A percentile compares a stretch with the other conserved stretches of the same genome.
Conservation (phyloP, 495 filamentous ascomycete genomes). For the Aspergillus incahuasiensis region DNA sequence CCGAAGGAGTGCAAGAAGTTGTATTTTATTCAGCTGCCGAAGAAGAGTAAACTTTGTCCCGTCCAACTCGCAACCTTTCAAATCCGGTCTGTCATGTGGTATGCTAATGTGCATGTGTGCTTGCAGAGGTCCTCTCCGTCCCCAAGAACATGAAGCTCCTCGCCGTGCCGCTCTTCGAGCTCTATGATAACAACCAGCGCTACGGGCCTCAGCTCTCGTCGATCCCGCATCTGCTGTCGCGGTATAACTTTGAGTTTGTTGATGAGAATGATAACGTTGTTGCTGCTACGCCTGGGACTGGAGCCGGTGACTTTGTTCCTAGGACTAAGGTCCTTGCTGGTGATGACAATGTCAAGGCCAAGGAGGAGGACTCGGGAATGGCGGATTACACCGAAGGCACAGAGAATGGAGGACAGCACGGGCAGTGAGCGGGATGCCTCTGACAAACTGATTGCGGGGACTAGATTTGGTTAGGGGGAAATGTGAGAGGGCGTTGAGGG, state of each 20-base stretch:
- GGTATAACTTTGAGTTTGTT: slow-evolving; percentile 98
- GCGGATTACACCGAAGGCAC: slow-evolving; percentile 28
- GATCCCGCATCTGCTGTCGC: slow-evolving; percentile 86
- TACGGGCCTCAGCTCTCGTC: slow-evolving; percentile 96
- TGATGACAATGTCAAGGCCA: slow-evolving; percentile 31
- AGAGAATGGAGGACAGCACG: slow-evolving; percentile 17
- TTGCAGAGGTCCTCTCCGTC: slow-evolving; percentile 84
- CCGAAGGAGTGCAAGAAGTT: slow-evolving; percentile 99
- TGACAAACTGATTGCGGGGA: no score
- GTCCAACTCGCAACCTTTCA: no score
- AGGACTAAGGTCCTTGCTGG: slow-evolving; percentile 75
- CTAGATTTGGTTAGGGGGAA: no score
- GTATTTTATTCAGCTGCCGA: slow-evolving; percentile 90
- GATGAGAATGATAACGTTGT: slow-evolving; percentile 88
- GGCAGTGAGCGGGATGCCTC: neutral
- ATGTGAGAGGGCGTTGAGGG: no score
- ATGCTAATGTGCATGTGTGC: neutral
- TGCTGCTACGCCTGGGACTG: slow-evolving; percentile 72
- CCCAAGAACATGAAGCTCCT: slow-evolving; percentile 99
- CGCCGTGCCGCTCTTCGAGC: slow-evolving; percentile 91
- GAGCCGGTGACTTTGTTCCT: slow-evolving; percentile 42
- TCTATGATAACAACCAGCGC: slow-evolving; percentile 92
- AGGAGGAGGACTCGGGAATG: slow-evolving; percentile 42
- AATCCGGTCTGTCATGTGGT: neutral
- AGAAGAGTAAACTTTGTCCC: slow-evolving; percentile 86